Percentiles rank a stretch among this genome's conserved stretches.
Evolutionary conservation across 2,329 filamentous ascomycete genomes (phyloP).

Genomic region (Davidsoniella australis): DNA sequence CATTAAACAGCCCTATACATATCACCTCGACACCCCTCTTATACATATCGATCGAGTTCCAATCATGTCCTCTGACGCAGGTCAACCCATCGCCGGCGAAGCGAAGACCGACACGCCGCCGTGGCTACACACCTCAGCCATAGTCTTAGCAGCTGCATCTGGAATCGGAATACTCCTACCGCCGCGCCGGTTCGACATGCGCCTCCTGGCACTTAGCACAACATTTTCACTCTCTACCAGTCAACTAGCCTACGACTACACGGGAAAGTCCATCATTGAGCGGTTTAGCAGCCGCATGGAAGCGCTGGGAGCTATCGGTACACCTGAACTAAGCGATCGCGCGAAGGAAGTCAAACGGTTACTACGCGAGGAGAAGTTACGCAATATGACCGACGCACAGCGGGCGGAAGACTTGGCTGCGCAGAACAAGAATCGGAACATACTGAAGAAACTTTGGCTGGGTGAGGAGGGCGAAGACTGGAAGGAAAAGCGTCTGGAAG

Average conservation of each 20-base stretch:
- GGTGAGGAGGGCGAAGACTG: constrained; percentile 38
- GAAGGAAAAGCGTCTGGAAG: constrained; percentile 32
- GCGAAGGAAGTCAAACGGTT: constrained; percentile 30
- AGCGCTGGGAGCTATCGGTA: constrained; percentile 20
- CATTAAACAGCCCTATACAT: too few species aligned
- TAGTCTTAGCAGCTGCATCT: constrained; percentile 30
- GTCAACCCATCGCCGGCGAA: constrained; percentile 1
- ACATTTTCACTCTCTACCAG: constrained; percentile 36
- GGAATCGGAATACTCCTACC: constrained; percentile 33
- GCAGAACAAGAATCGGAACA: constrained; percentile 15
- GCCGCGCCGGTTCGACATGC: constrained; percentile 33
- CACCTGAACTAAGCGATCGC: constrained; percentile 38
- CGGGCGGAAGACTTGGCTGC: constrained; percentile 19
- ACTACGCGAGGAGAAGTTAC: constrained; percentile 29
- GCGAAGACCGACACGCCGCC: constrained; percentile 17
- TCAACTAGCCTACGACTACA: constrained; percentile 39
- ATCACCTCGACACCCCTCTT: too few species aligned
- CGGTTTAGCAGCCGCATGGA: constrained; percentile 28
- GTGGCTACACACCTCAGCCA: constrained; percentile 29
- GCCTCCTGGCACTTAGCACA: constrained; percentile 31
- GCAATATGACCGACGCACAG: constrained; percentile 19
- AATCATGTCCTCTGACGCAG: too few species aligned
- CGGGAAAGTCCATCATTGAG: constrained; percentile 32
- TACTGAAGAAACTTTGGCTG: constrained; percentile 38
- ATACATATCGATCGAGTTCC: too few species aligned